phyloP scores from a whole-genome alignment of 768 basidiomycete genomes.

The Naganishia friedmannii region DNA sequence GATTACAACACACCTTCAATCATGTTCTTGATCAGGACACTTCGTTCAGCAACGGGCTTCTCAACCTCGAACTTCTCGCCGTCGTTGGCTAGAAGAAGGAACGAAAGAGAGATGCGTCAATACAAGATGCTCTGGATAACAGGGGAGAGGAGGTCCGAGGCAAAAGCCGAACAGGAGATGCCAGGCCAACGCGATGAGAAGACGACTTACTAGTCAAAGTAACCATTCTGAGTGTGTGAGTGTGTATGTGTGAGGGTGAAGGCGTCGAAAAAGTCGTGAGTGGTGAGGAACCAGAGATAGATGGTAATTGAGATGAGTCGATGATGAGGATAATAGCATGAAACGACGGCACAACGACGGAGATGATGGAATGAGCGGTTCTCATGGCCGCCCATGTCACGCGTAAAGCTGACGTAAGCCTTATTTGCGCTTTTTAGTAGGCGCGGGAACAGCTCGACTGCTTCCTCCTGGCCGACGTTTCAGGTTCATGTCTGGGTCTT shows the following conservation, averaged over 20 bases:
- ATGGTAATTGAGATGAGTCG: neutral
- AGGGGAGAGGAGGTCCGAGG: neutral
- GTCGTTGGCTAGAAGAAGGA: constrained; percentile 61
- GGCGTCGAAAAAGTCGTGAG: neutral
- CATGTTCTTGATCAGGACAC: constrained; percentile 98
- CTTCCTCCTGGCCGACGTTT: neutral
- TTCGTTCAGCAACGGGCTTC: constrained; percentile 90
- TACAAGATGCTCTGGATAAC: neutral
- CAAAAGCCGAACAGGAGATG: neutral
- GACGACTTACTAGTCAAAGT: constrained; percentile 24
- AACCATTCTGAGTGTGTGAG: constrained; percentile 24
- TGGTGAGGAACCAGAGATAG: neutral
- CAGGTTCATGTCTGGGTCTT: neutral
- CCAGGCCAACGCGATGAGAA: neutral
- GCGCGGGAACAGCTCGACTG: neutral
- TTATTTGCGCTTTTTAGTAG: neutral
- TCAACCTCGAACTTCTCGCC: constrained; percentile 91
- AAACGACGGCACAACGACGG: neutral
- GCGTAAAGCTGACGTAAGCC: neutral
- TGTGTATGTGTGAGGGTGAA: neutral
- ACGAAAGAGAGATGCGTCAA: neutral
- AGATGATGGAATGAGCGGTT: neutral
- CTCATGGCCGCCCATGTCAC: too few relatives aligned
- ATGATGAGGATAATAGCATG: neutral
- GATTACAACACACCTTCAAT: constrained; percentile 73